Percentiles rank a stretch among this genome's conserved stretches.
Conservation (phyloP, 331 rosid species). For the Malus hybrid region DNA sequence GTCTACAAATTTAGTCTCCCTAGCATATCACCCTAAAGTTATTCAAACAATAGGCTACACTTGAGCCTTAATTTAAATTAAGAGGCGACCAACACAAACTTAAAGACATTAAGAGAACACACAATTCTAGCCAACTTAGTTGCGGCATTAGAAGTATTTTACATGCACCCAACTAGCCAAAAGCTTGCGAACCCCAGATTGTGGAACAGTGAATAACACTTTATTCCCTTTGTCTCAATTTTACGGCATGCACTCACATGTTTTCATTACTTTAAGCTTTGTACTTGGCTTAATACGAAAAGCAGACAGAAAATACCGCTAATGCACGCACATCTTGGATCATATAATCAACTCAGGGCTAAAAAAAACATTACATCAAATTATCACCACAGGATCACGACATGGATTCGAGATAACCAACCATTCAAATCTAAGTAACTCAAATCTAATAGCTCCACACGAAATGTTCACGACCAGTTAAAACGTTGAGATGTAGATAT, state of each 20-base stretch:
- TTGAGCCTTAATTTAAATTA: not conserved
- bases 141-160: not conserved
- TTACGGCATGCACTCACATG: constrained; percentile 2
- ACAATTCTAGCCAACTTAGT: not conserved
- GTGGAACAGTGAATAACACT: constrained; percentile 8
- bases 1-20: too few species aligned
- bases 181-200: not conserved
- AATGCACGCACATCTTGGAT: not conserved
- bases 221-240: constrained; percentile 17
- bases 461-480: not conserved
- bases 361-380: too few species aligned
- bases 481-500: too few species aligned
- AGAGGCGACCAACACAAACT: too few species aligned
- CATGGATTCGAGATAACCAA: too few species aligned
- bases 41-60: not conserved
- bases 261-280: not conserved
- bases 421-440: not conserved
- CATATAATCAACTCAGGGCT: not conserved
- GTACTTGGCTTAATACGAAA: not conserved
- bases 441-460: not conserved
- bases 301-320: constrained; percentile 4
- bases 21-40: not conserved
- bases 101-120: not conserved
- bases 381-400: too few species aligned
- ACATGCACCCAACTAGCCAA: not conserved